A percentile compares a stretch with the other conserved stretches of the same genome.
phyloP scores from a whole-genome alignment of 768 basidiomycete genomes.

The Rhodotorula babjevae region DNA sequence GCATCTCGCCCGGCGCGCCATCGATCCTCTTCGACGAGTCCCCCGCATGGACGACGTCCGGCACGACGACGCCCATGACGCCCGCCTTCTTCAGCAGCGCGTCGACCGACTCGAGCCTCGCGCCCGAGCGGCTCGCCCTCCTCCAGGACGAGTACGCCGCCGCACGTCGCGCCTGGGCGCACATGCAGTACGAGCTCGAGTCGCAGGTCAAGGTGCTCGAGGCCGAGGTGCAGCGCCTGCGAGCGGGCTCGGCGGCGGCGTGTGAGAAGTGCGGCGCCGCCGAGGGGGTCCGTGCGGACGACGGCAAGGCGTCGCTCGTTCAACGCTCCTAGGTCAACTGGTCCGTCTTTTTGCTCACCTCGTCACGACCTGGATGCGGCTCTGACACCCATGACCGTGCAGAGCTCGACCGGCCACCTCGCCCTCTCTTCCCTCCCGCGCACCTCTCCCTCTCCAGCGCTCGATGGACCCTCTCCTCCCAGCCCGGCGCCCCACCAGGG shows the following conservation, averaged over 20 bases:
- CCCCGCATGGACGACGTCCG: background rate
- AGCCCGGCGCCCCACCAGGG: too few relatives aligned
- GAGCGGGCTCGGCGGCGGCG: background rate
- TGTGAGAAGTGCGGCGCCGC: background rate
- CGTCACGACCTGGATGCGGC: background rate
- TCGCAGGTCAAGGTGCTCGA: slow-evolving; percentile 18
- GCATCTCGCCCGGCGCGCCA: background rate
- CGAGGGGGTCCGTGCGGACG: background rate
- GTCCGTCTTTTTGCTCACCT: background rate
- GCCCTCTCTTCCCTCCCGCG: too few relatives aligned
- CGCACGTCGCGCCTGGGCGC: slow-evolving; percentile 12
- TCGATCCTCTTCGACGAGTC: slow-evolving; percentile 25
- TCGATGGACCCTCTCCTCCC: too few relatives aligned
- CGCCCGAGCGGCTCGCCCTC: slow-evolving; percentile 4
- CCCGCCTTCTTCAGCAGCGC: slow-evolving; percentile 13
- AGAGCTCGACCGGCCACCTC: background rate
- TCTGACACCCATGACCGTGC: too few relatives aligned
- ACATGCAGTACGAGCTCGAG: slow-evolving; percentile 18
- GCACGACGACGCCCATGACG: slow-evolving; percentile 21
- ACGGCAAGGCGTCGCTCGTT: background rate
- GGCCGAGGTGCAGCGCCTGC: slow-evolving; percentile 1
- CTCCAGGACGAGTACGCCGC: slow-evolving; percentile 9
- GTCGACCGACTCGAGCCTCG: background rate
- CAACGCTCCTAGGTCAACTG: slow-evolving; percentile 13
- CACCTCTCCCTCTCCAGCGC: too few relatives aligned